These are phyloP conservation scores for Penicillium chermesinum DNA, from an alignment of 495 filamentous ascomycete genomes.

Conservation along the genomic window DNA sequence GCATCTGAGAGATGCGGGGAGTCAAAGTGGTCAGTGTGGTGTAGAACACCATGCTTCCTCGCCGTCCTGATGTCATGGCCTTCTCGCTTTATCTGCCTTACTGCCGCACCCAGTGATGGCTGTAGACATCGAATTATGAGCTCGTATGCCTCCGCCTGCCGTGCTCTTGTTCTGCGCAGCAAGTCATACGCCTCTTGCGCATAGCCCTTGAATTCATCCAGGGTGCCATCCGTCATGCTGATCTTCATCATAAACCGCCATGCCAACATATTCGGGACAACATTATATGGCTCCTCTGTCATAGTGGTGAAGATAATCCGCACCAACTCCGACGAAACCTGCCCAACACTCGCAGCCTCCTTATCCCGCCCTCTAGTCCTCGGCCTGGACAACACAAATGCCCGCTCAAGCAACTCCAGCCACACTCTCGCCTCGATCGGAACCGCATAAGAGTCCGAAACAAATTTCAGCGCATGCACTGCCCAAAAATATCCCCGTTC, in stretches of 20 bases:
- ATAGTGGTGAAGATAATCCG: conserved; percentile 49
- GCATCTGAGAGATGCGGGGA: conserved; percentile 30
- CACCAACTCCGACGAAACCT: conserved; percentile 40
- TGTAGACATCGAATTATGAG: conserved; percentile 23
- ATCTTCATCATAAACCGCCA: conserved; percentile 47
- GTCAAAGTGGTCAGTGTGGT: conserved; percentile 15
- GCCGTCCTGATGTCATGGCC: not conserved
- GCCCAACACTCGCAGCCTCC: conserved; percentile 7
- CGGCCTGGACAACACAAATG: conserved; percentile 46
- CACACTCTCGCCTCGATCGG: conserved; percentile 46
- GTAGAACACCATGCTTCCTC: not conserved
- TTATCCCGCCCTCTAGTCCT: conserved; percentile 14
- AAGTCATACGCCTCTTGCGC: conserved; percentile 31
- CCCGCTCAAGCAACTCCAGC: conserved; percentile 55
- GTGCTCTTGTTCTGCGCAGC: conserved; percentile 22
- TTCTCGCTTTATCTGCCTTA: not conserved
- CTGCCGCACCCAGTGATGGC: conserved; percentile 4
- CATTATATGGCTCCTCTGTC: conserved; percentile 51
- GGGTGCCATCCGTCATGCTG: conserved; percentile 10
- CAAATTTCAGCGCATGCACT: conserved; percentile 48
- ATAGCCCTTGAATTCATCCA: conserved; percentile 21
- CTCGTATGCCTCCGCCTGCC: conserved; percentile 21
- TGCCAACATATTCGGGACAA: conserved; percentile 49
- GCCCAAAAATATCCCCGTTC: conserved; percentile 53
- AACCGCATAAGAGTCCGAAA: conserved; percentile 52